phyloP scores from a whole-genome alignment of 345 rosid species.

The Syzygium oleosum region DNA sequence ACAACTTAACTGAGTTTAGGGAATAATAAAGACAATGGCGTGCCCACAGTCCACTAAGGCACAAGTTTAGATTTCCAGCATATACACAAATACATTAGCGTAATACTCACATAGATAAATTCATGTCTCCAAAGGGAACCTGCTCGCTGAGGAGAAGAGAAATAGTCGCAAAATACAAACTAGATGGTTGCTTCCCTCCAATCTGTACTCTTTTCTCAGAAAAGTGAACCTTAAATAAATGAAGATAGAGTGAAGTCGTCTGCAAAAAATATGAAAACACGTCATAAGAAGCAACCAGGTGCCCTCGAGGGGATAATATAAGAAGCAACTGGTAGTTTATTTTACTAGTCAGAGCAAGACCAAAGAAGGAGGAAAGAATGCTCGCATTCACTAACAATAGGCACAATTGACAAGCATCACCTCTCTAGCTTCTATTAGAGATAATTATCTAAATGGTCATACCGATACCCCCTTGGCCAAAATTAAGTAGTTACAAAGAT shows the following conservation, averaged over 20 bases:
- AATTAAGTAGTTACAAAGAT: too few relatives aligned
- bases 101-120: conserved; percentile 65
- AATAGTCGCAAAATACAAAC: conserved; percentile 49
- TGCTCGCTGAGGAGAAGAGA: conserved; percentile 73
- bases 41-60: not conserved
- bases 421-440: too few relatives aligned
- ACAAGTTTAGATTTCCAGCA: not conserved
- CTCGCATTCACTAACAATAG: not conserved
- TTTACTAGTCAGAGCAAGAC: not conserved
- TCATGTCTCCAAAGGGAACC: conserved; percentile 67
- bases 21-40: not conserved
- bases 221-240: conserved; percentile 76
- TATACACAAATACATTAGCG: not conserved
- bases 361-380: not conserved
- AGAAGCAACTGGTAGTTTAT: not conserved
- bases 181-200: conserved; percentile 77
- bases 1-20: not conserved
- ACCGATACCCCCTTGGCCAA: too few relatives aligned
- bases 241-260: conserved; percentile 82
- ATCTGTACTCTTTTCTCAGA: conserved; percentile 53
- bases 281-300: not conserved
- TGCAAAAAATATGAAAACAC: conserved; percentile 17
- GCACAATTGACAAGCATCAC: not conserved
- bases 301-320: not conserved
- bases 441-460: too few relatives aligned